phyloP scores from a whole-genome alignment of 2,329 filamentous ascomycete species.

The Pseudocercospora fijiensis region DNA sequence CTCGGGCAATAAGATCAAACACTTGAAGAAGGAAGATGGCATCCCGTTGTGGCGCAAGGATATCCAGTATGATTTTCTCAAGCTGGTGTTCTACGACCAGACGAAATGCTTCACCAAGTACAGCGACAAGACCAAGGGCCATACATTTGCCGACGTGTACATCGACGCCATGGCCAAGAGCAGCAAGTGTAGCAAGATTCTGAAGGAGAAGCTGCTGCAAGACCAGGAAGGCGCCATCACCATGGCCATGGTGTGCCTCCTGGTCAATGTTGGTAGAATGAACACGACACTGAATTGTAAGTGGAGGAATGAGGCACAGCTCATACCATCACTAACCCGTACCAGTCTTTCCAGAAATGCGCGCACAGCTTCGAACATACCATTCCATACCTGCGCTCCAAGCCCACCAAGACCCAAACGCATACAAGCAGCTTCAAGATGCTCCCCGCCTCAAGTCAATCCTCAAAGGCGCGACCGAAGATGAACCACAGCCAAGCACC shows the following conservation, averaged over 20 bases:
- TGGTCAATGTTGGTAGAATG: slow-evolving; percentile 98
- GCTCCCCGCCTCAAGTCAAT: slow-evolving; percentile 95
- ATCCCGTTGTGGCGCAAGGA: slow-evolving; percentile 83
- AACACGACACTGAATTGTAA: slow-evolving; percentile 97
- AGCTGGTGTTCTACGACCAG: slow-evolving; percentile 74
- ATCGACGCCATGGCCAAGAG: slow-evolving; percentile 98
- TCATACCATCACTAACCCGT: slow-evolving; percentile 24
- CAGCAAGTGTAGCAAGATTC: slow-evolving; percentile 97
- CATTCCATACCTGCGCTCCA: slow-evolving; percentile 96
- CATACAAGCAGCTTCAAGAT: slow-evolving; percentile 97
- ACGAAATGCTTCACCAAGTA: slow-evolving; percentile 82
- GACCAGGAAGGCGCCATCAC: slow-evolving; percentile 90
- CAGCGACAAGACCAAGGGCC: slow-evolving; percentile 74
- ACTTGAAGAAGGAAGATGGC: slow-evolving; percentile 85
- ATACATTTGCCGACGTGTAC: slow-evolving; percentile 88
- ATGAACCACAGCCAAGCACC: slow-evolving; percentile 78
- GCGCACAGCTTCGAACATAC: slow-evolving; percentile 93
- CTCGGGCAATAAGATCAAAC: slow-evolving; percentile 73
- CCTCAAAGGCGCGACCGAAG: slow-evolving; percentile 92
- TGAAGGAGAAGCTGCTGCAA: slow-evolving; percentile 92
- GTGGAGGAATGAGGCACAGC: slow-evolving; percentile 33
- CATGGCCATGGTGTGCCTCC: slow-evolving; percentile 98
- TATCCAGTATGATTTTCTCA: slow-evolving; percentile 85
- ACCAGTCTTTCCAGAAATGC: slow-evolving; percentile 97
- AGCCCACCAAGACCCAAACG: slow-evolving; percentile 88